Conservation (phyloP, 768 basidiomycete genomes). For the Myochromella boudieri region DNA sequence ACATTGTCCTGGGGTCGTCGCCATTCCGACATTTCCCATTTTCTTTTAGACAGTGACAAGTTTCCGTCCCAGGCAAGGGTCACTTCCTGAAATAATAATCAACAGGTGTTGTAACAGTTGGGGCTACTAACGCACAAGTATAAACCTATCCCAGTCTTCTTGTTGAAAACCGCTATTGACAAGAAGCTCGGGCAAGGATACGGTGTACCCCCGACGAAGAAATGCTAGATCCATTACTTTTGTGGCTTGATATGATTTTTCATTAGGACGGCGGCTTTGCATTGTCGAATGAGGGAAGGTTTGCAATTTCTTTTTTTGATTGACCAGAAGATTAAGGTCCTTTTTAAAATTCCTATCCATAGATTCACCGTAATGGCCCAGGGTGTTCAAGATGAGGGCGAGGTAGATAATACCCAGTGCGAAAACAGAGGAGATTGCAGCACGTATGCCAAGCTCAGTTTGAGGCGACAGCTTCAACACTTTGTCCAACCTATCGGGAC, state of each 20-base stretch:
- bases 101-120: too few relatives aligned
- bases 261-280: neutral
- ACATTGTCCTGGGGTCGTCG: conserved; percentile 24
- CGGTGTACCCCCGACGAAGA: conserved; percentile 2
- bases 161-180: conserved; percentile 9
- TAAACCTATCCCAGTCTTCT: conserved; percentile 21
- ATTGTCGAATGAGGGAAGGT: neutral
- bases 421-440: conserved; percentile 53
- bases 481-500: conserved; percentile 38
- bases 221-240: conserved; percentile 24
- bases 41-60: too few relatives aligned
- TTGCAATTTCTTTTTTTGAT: neutral
- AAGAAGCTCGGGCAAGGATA: conserved; percentile 15
- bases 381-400: conserved; percentile 47
- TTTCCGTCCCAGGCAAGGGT: conserved; percentile 15
- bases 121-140: too few relatives aligned
- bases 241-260: neutral
- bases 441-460: conserved; percentile 50
- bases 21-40: too few relatives aligned
- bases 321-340: neutral
- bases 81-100: conserved; percentile 21
- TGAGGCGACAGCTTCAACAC: conserved; percentile 35
- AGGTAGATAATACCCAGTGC: conserved; percentile 54
- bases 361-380: conserved; percentile 49
- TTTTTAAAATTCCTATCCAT: conserved; percentile 30